phyloP scores from a whole-genome alignment of 2,329 filamentous ascomycete species.

The Colletotrichum liaoningense region DNA sequence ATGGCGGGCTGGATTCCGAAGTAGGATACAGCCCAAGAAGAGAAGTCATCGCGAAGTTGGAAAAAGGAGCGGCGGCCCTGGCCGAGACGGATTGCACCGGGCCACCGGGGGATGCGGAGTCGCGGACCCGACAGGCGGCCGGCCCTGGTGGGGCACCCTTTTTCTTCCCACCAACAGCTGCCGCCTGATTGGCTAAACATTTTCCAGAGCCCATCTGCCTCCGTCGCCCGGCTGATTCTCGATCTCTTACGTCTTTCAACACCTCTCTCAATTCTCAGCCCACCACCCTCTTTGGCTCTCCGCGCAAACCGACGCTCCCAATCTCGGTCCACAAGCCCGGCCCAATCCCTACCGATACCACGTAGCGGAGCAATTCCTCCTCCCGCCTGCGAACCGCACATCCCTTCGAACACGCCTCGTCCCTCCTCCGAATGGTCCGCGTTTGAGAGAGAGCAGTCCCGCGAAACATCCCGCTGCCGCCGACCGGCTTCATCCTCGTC shows the following conservation, averaged over 20 bases:
- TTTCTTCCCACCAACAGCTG: not conserved
- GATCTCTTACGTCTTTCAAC: not conserved
- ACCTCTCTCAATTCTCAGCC: not conserved
- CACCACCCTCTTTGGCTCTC: not conserved
- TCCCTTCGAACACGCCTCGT: not conserved
- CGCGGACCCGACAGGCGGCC: not conserved
- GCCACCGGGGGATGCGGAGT: not conserved
- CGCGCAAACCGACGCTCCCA: not conserved
- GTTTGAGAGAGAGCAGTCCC: not conserved
- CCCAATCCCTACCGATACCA: not conserved
- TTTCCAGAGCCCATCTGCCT: slow-evolving; percentile 19
- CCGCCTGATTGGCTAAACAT: slow-evolving; percentile 18
- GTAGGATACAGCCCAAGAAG: too few relatives aligned
- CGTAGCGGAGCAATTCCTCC: not conserved
- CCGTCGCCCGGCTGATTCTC: slow-evolving; percentile 11
- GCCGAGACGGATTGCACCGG: not conserved
- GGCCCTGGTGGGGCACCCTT: not conserved
- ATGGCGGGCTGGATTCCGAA: not conserved
- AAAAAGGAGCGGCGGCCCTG: too few relatives aligned
- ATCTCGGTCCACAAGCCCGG: not conserved
- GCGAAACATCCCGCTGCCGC: slow-evolving; percentile 14
- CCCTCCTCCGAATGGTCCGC: not conserved
- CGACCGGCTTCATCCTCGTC: not conserved
- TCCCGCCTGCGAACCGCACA: not conserved
- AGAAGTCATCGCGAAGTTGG: too few relatives aligned